phyloP scores from a whole-genome alignment of 345 rosid species.

The Cardiospermum halicacabum region DNA sequence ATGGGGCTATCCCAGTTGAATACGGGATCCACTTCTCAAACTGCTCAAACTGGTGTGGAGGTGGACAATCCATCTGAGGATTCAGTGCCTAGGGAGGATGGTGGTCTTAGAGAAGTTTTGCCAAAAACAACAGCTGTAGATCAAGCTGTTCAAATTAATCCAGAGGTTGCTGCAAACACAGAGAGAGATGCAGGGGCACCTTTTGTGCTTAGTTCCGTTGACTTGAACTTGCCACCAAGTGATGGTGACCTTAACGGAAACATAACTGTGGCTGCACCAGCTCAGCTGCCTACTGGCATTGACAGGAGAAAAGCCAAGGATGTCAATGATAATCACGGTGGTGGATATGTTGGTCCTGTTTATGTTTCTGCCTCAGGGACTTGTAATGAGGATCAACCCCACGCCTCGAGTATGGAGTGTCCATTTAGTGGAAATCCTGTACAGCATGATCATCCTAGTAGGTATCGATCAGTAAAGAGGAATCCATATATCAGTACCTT shows the following conservation, averaged over 20 bases:
- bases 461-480: constrained; percentile 25
- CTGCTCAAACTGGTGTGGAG: constrained; percentile 19
- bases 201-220: constrained; percentile 17
- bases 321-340: constrained; percentile 7
- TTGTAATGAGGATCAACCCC: constrained; percentile 10
- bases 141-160: constrained; percentile 12
- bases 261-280: neutral
- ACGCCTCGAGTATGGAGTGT: constrained; percentile 24
- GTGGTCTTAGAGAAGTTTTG: constrained; percentile 9
- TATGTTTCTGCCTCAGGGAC: constrained; percentile 8
- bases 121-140: constrained; percentile 9
- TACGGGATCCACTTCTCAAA: constrained; percentile 13
- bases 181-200: constrained; percentile 12
- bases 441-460: constrained; percentile 15
- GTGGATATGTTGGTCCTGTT: constrained; percentile 14
- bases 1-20: constrained; percentile 29
- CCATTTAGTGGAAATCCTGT: constrained; percentile 53
- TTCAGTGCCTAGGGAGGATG: constrained; percentile 18
- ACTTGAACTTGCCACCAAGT: constrained; percentile 35
- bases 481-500: constrained; percentile 41
- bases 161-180: constrained; percentile 16
- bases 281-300: constrained; percentile 10
- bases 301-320: constrained; percentile 23
- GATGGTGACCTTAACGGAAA: constrained; percentile 18
- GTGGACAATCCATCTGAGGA: constrained; percentile 12